Percentiles rank a stretch among this genome's conserved stretches.
phyloP scores from a whole-genome alignment of 805 yeast species.

The Metschnikowia sp. region DNA sequence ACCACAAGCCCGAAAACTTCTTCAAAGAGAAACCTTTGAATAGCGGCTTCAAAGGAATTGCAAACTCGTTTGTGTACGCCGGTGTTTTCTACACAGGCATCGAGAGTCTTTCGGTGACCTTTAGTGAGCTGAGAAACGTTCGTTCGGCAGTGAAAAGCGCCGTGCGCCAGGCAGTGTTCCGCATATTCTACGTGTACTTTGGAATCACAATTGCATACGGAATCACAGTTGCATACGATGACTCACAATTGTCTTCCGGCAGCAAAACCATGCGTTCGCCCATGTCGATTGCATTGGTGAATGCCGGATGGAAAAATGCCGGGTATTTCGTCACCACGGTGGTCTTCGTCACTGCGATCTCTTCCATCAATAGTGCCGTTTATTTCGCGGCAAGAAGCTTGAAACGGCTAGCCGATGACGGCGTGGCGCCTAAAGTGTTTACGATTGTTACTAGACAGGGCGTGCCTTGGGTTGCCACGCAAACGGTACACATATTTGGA shows the following conservation, averaged over 20 bases:
- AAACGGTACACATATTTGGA: conserved; percentile 17
- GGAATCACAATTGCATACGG: conserved; percentile 6
- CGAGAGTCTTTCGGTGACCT: conserved; percentile 7
- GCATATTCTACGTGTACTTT: conserved; percentile 7
- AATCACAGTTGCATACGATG: conserved; percentile 4
- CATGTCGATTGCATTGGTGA: conserved; percentile 13
- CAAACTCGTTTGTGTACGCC: conserved; percentile 8
- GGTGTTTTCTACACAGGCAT: conserved; percentile 9
- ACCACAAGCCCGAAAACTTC: conserved; percentile 6
- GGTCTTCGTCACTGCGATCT: conserved; percentile 10
- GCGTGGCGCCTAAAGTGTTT: conserved; percentile 11
- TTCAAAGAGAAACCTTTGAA: conserved; percentile 7
- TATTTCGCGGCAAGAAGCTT: conserved; percentile 10
- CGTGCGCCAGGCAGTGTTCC: conserved; percentile 10
- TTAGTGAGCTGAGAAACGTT: conserved; percentile 8
- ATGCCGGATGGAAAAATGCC: conserved; percentile 14
- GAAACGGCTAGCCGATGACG: conserved; percentile 11
- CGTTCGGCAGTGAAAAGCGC: conserved; percentile 9
- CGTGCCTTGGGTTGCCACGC: conserved; percentile 14
- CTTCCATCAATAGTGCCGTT: conserved; percentile 13
- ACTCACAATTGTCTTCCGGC: conserved; percentile 5
- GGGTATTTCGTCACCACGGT: conserved; percentile 13
- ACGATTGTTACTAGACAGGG: conserved; percentile 11
- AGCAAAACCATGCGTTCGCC: conserved; percentile 13
- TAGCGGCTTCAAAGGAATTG: conserved; percentile 8